These are phyloP conservation scores for Stereum hirsutum DNA, from an alignment of 1,284 basidiomycete species.

Conservation along the genomic window DNA sequence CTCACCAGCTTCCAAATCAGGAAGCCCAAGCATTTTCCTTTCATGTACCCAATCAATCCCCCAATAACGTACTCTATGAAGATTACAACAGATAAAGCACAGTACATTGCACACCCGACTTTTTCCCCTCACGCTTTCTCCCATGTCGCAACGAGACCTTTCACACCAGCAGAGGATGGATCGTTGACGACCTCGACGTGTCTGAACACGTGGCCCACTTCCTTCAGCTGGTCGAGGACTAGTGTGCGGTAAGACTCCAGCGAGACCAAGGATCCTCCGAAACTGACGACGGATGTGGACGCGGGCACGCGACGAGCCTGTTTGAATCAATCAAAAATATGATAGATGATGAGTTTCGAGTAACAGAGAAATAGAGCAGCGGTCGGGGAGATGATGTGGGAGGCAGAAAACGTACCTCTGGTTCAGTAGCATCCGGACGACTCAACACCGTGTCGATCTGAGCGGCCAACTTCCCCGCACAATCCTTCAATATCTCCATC, in stretches of 20 bases:
- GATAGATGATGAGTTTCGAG: not conserved
- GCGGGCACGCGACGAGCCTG: constrained; percentile 21
- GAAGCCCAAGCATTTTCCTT: no score
- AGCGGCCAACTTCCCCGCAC: constrained; percentile 46
- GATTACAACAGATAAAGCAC: no score
- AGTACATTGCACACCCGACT: no score
- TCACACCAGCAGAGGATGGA: constrained; percentile 54
- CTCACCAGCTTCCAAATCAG: no score
- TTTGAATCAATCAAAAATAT: not conserved
- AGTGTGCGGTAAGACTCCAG: constrained; percentile 49
- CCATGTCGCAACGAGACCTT: constrained; percentile 17
- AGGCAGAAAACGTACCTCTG: not conserved
- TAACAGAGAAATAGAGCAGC: no score
- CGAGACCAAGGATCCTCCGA: constrained; percentile 66
- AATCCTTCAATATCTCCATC: constrained; percentile 40
- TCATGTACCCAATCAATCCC: no score
- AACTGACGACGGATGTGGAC: constrained; percentile 49
- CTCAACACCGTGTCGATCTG: constrained; percentile 47
- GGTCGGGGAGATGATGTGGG: no score
- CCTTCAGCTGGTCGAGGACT: constrained; percentile 46
- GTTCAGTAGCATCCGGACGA: constrained; percentile 22
- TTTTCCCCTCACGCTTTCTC: not conserved
- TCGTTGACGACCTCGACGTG: constrained; percentile 60
- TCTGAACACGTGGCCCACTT: constrained; percentile 50
- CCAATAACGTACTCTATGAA: no score